Percentiles rank a stretch among this genome's conserved stretches.
Evolutionary conservation across 495 filamentous ascomycete species (phyloP).

Genomic region (Opeltia flavorubescens): DNA sequence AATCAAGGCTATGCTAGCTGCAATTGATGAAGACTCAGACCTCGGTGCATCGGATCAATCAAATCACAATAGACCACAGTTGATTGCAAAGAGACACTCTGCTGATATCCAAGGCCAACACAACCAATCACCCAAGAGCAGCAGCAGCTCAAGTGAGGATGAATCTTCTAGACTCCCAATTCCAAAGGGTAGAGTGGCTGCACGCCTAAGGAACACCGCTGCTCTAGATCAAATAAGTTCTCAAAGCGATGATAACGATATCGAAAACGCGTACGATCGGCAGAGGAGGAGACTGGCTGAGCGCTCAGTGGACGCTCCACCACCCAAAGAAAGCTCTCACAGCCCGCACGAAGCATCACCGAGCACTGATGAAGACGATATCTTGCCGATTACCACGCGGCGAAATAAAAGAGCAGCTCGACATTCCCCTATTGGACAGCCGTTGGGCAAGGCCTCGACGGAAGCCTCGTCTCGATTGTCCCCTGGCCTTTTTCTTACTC

Average conservation of each 20-base stretch:
- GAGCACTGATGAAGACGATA: not conserved
- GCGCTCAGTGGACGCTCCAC: not conserved
- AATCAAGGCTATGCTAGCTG: slow-evolving; percentile 52
- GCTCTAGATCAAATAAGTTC: not conserved
- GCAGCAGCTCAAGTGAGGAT: too few species aligned
- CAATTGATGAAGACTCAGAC: slow-evolving; percentile 44
- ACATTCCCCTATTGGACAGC: too few species aligned
- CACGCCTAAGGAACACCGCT: too few species aligned
- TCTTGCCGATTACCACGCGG: not conserved
- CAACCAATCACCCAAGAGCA: too few species aligned
- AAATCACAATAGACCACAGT: not conserved
- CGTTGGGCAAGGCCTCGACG: not conserved
- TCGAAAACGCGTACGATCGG: slow-evolving; percentile 25
- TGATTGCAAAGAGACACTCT: not conserved
- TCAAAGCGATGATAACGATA: slow-evolving; percentile 9
- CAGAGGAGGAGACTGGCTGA: slow-evolving; percentile 18
- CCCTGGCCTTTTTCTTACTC: slow-evolving; percentile 26
- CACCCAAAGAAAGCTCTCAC: not conserved
- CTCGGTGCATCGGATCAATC: slow-evolving; percentile 21
- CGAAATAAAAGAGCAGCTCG: not conserved
- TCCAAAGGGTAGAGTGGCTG: too few species aligned
- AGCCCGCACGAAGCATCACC: not conserved
- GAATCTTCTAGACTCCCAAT: too few species aligned
- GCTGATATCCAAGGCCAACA: slow-evolving; percentile 27
- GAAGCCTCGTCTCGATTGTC: slow-evolving; percentile 12